Evolutionary conservation across 164 flowering plant species (phyloP), one percentile per base, ranked within the genome.

Genomic region (Stephania cephalantha): DNA sequence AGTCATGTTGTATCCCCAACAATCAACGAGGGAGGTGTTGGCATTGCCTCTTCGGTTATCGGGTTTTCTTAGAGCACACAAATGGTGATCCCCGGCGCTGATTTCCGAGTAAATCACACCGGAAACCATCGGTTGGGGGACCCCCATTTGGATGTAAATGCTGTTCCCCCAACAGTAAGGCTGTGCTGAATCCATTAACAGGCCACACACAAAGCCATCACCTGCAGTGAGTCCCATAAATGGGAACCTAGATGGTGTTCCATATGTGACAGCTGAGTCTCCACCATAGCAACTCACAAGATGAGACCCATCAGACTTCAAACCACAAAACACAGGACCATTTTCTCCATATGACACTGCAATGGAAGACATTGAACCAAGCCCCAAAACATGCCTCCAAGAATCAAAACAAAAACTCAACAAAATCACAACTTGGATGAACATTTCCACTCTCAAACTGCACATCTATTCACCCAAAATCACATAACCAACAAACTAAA

Each of bases 1-100:
- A 4, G 99, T 95, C 98, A 95, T 95, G 83, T 95, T 95, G 74
- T 93, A 95, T 0, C 99, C 99, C 99, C 99, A 95, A 72, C 99
- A 95, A 83, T 95, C 99, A 67, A 95, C 92, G 58, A 84, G 74
- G 22, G 94, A 86, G 68, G 30, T 71, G 81, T 85, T 85, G 53
- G 87, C 70, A 12, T 61, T 80, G 64, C 75, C 79, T 45, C 72
- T 77, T 29, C 88, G 89, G 12, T 74, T 80, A 15, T 83, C 80
- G 7, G 89, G 90, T 74, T 81, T 86, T 70, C 97, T 84, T 78
- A 95, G 74, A 9, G 88, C 98, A 73, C 99, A 95, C 3, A 95
- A 78, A 84, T 95, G 99, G 76, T 93, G 83, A 78, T 95, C 98
- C 9, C 99, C 99, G 7, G 98, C 99, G 82, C 96, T 91, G 69